These are phyloP conservation scores for Sphaerulina populicola DNA, from an alignment of 2,329 filamentous ascomycete genomes.

Conservation along the genomic window DNA sequence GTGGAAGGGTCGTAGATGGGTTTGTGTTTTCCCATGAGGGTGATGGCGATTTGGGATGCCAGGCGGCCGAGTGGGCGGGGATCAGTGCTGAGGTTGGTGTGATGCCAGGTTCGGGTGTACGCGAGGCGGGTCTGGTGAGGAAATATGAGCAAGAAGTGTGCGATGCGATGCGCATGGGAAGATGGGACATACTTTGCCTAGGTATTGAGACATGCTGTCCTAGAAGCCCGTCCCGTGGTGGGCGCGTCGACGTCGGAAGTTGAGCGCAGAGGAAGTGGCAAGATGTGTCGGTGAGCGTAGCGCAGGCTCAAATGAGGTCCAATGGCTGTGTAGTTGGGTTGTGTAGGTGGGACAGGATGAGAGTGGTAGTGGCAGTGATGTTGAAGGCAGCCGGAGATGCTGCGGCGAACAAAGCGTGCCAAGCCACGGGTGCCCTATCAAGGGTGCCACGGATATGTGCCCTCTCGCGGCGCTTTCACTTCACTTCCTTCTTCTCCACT, in stretches of 20 bases:
- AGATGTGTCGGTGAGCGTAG: not conserved
- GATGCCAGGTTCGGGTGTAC: conserved; percentile 94
- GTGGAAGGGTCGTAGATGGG: conserved; percentile 95
- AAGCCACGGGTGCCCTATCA: too few relatives aligned
- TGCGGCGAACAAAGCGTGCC: not conserved
- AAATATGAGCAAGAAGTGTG: not conserved
- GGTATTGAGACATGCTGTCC: not conserved
- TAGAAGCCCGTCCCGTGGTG: too few relatives aligned
- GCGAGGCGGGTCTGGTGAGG: conserved; percentile 67
- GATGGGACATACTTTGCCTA: not conserved
- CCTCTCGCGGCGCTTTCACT: not conserved
- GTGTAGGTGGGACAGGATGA: too few relatives aligned
- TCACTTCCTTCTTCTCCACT: not conserved
- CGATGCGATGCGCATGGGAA: not conserved
- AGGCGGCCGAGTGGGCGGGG: conserved; percentile 78
- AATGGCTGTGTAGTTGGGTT: not conserved
- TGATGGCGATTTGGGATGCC: conserved; percentile 74
- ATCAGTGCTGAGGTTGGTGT: conserved; percentile 62
- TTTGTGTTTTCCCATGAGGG: conserved; percentile 98
- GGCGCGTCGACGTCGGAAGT: not conserved
- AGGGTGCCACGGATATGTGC: too few relatives aligned
- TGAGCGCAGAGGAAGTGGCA: not conserved
- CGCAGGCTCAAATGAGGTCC: not conserved
- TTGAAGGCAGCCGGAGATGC: not conserved
- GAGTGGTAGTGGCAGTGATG: not conserved